Percentiles rank a stretch among this genome's conserved stretches.
Evolutionary conservation across 768 basidiomycete genomes (phyloP).

Genomic region (Trametes cingulata): DNA sequence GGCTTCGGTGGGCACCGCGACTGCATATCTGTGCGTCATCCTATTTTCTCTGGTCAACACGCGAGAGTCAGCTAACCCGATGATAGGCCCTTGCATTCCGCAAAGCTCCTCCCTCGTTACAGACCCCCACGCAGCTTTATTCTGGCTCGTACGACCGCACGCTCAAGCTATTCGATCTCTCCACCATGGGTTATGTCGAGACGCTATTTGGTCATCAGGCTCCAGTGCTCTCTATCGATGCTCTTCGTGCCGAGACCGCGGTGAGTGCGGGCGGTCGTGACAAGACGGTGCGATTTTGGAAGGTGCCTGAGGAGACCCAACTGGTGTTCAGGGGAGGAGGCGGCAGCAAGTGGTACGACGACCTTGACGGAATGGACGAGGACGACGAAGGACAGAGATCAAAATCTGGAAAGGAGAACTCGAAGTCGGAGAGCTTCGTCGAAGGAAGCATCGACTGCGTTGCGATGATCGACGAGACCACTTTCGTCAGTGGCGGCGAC

Average conservation of each 20-base stretch:
- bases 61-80: neutral
- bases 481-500: conserved; percentile 92
- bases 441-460: conserved; percentile 93
- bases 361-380: conserved; percentile 76
- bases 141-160: conserved; percentile 85
- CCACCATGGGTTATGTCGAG: conserved; percentile 90
- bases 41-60: conserved; percentile 24
- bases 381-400: conserved; percentile 43
- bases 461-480: conserved; percentile 93
- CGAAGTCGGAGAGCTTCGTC: conserved; percentile 53
- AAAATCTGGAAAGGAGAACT: conserved; percentile 33
- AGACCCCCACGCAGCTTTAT: conserved; percentile 53
- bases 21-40: conserved; percentile 60
- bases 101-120: conserved; percentile 51
- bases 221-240: conserved; percentile 71
- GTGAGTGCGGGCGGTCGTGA: conserved; percentile 90
- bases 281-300: conserved; percentile 93
- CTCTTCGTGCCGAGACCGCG: conserved; percentile 80
- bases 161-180: conserved; percentile 81
- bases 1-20: conserved; percentile 80
- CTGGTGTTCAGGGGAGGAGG: conserved; percentile 97
- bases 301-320: conserved; percentile 92
- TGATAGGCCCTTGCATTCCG: conserved; percentile 70
- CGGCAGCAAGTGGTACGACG: conserved; percentile 73
- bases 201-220: conserved; percentile 98